phyloP scores from a whole-genome alignment of 2,329 filamentous ascomycete species.

The Colletotrichum salicis region DNA sequence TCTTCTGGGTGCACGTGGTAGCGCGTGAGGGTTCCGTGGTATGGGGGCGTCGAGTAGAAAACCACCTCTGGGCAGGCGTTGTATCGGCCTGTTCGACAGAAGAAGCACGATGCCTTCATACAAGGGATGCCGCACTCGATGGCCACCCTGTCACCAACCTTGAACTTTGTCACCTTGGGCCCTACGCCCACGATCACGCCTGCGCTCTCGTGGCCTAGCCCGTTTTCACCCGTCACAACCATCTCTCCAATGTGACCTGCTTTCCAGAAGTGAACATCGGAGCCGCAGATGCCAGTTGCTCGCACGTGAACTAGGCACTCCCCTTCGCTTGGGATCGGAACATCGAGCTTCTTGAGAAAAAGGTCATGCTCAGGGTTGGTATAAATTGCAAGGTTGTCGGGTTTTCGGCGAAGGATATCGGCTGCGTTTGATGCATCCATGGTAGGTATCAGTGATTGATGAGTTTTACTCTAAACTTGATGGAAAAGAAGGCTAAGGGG shows the following conservation, averaged over 20 bases:
- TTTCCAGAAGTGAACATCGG: constrained; percentile 51
- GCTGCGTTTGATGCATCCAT: constrained; percentile 5
- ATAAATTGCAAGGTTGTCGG: constrained; percentile 72
- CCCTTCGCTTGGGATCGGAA: constrained; percentile 43
- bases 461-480: background rate
- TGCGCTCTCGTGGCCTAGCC: constrained; percentile 30
- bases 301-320: constrained; percentile 69
- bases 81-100: constrained; percentile 50
- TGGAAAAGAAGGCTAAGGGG: background rate
- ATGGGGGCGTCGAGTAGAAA: constrained; percentile 52
- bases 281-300: constrained; percentile 76
- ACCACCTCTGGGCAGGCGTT: constrained; percentile 52
- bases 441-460: background rate
- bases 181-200: constrained; percentile 21
- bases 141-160: constrained; percentile 12
- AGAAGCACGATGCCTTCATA: constrained; percentile 43
- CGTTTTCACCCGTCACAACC: constrained; percentile 42
- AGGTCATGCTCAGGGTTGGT: constrained; percentile 76
- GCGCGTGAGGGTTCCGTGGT: constrained; percentile 50
- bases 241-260: constrained; percentile 47
- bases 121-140: constrained; percentile 46
- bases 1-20: constrained; percentile 50
- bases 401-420: constrained; percentile 32
- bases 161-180: constrained; percentile 13
- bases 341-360: constrained; percentile 68